Evolutionary conservation across 805 yeast species (phyloP).

Genomic region (Suhomyces sp.): DNA sequence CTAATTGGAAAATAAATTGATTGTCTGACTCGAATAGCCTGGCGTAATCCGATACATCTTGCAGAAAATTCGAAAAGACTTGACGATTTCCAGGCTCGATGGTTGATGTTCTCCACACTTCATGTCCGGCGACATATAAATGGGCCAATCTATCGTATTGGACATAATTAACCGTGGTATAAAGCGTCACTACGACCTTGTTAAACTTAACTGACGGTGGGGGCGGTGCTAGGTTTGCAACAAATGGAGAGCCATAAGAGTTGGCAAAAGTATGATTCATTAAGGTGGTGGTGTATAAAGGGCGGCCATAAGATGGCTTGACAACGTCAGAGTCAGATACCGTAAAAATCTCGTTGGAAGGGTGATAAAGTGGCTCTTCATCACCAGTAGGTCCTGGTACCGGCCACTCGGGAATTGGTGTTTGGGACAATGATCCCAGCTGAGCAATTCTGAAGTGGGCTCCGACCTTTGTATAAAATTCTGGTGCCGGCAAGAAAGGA

Average conservation of each 20-base stretch:
- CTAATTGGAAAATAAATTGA: conserved; percentile 56
- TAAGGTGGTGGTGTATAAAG: conserved; percentile 41
- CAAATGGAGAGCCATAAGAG: conserved; percentile 59
- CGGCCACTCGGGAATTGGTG: background rate
- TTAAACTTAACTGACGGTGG: conserved; percentile 35
- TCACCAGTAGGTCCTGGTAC: background rate
- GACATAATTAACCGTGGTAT: conserved; percentile 53
- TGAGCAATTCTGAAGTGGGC: background rate
- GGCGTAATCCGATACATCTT: conserved; percentile 62
- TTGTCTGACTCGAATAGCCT: conserved; percentile 46
- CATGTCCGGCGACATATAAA: conserved; percentile 57
- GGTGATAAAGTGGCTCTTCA: background rate
- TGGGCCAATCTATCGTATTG: conserved; percentile 68
- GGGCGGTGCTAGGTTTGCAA: conserved; percentile 43
- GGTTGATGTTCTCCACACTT: conserved; percentile 85
- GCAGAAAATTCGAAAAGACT: conserved; percentile 49
- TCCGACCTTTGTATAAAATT: background rate
- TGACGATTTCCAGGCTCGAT: conserved; percentile 50
- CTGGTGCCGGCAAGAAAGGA: background rate
- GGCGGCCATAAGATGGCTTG: conserved; percentile 16
- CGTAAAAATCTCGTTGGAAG: conserved; percentile 13
- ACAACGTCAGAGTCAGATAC: conserved; percentile 17
- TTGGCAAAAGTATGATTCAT: conserved; percentile 51
- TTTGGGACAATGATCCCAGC: background rate
- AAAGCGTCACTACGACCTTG: conserved; percentile 51